Evolutionary conservation across 495 filamentous ascomycete genomes (phyloP).

Genomic region (Penicillium canariense): DNA sequence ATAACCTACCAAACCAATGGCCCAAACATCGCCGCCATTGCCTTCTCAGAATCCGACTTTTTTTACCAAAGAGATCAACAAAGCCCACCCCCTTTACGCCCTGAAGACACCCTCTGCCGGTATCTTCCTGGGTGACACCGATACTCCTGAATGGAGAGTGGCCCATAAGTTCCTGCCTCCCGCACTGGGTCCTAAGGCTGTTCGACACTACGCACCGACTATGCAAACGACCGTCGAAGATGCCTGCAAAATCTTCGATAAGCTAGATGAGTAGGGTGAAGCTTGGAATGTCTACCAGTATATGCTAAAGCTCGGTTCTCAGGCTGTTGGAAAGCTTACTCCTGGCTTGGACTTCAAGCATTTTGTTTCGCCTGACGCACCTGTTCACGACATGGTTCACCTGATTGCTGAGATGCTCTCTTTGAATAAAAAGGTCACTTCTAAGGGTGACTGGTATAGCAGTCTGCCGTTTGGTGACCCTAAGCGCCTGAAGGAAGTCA

Average conservation of each 20-base stretch:
- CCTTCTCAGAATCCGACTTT: slow-evolving; percentile 45
- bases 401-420: slow-evolving; percentile 40
- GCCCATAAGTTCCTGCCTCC: slow-evolving; percentile 59
- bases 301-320: slow-evolving; percentile 57
- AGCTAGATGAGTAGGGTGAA: slow-evolving; percentile 44
- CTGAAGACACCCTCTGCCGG: slow-evolving; percentile 46
- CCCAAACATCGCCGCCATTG: slow-evolving; percentile 39
- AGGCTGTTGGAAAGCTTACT: slow-evolving; percentile 51
- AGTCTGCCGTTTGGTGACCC: slow-evolving; percentile 52
- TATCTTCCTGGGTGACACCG: slow-evolving; percentile 53
- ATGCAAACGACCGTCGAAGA: slow-evolving; percentile 50
- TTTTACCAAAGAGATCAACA: slow-evolving; percentile 54
- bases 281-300: slow-evolving; percentile 59
- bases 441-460: slow-evolving; percentile 49
- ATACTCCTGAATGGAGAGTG: slow-evolving; percentile 43
- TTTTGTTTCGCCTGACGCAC: slow-evolving; percentile 43
- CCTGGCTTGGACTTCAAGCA: slow-evolving; percentile 53
- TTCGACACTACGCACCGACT: slow-evolving; percentile 52
- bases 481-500: slow-evolving; percentile 30
- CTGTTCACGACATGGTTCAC: slow-evolving; percentile 39
- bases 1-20: slow-evolving; percentile 51
- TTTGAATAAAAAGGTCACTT: slow-evolving; percentile 53
- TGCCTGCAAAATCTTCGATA: slow-evolving; percentile 51
- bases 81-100: slow-evolving; percentile 46
- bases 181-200: slow-evolving; percentile 51